Evolutionary conservation across 2,329 filamentous ascomycete species (phyloP).

Genomic region (Fonsecaea nubica): DNA sequence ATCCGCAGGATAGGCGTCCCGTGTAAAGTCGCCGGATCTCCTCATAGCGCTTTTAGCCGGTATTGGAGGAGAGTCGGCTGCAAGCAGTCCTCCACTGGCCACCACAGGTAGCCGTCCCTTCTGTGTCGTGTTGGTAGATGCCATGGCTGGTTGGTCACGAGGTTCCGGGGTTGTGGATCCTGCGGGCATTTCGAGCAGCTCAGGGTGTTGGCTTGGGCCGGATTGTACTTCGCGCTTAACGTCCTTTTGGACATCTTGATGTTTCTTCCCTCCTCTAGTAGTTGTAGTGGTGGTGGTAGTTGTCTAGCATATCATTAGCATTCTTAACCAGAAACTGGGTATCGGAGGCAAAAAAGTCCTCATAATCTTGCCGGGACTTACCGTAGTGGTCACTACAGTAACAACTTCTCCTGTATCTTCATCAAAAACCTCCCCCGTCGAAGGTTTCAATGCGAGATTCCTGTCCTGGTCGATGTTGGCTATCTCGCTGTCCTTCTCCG

Average conservation of each 20-base stretch:
- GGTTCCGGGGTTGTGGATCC: constrained; percentile 13
- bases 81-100: constrained; percentile 16
- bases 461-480: constrained; percentile 37
- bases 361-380: background rate
- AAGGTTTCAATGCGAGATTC: constrained; percentile 37
- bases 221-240: constrained; percentile 27
- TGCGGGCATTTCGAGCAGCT: constrained; percentile 20
- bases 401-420: constrained; percentile 40
- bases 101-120: constrained; percentile 17
- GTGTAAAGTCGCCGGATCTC: constrained; percentile 28
- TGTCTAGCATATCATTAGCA: constrained; percentile 19
- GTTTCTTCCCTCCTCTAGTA: constrained; percentile 33
- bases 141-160: constrained; percentile 5
- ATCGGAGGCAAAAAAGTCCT: background rate
- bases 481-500: constrained; percentile 39
- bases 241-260: constrained; percentile 37
- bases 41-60: constrained; percentile 34
- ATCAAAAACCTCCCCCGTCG: constrained; percentile 40
- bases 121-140: constrained; percentile 25
- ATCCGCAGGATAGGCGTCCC: constrained; percentile 18
- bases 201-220: constrained; percentile 22
- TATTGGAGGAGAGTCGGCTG: constrained; percentile 25
- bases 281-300: constrained; percentile 40
- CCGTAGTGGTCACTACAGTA: constrained; percentile 39
- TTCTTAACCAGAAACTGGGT: background rate